Conservation (phyloP, 495 filamentous ascomycete genomes). For the Copromyces sp. region DNA sequence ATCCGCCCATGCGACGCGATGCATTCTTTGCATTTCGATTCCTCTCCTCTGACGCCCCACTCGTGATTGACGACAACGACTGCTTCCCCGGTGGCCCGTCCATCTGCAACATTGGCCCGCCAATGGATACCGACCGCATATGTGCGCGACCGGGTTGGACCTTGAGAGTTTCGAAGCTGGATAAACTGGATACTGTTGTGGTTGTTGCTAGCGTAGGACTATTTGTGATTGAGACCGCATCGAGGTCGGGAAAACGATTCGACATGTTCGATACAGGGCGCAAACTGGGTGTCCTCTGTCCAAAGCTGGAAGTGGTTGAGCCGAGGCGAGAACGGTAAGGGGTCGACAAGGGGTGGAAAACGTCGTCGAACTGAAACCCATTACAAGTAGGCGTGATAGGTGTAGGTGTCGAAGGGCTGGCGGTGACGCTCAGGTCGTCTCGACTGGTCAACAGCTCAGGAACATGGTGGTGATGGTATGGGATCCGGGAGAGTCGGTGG, state of each 20-base stretch:
- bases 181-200: not conserved
- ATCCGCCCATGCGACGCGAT: not conserved
- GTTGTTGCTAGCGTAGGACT: not conserved
- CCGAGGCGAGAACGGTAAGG: not conserved
- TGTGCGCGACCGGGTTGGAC: not conserved
- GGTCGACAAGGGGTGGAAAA: not conserved
- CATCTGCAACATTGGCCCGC: not conserved
- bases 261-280: not conserved
- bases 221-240: not conserved
- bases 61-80: not conserved
- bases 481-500: not conserved
- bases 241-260: not conserved
- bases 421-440: not conserved
- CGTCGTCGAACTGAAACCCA: not conserved
- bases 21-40: not conserved
- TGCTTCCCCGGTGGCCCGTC: not conserved
- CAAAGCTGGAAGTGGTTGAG: not conserved
- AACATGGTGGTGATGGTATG: not conserved
- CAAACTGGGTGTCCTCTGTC: not conserved
- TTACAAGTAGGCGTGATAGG: not conserved
- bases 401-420: not conserved
- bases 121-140: not conserved
- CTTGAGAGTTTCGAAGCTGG: not conserved
- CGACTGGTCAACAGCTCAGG: not conserved
- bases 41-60: not conserved